Evolutionary conservation across 1,284 basidiomycete genomes (phyloP).

Genomic region (Schizopora paradoxa): DNA sequence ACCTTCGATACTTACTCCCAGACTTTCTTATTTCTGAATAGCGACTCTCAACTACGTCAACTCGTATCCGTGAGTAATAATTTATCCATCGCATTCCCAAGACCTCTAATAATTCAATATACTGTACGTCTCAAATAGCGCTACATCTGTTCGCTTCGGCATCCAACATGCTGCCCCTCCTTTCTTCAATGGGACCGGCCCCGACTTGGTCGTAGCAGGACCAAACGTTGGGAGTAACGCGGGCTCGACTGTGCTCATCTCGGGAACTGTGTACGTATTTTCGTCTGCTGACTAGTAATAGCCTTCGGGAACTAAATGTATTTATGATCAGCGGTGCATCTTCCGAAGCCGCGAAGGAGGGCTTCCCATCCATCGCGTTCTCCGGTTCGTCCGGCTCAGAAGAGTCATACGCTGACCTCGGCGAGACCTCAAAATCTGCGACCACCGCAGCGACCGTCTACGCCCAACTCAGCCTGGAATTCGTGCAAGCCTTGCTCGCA

Average conservation of each 20-base stretch:
- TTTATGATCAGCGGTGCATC: constrained; percentile 38
- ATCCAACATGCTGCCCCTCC: constrained; percentile 42
- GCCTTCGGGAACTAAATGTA: not conserved
- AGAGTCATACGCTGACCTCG: constrained; percentile 43
- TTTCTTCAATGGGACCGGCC: constrained; percentile 34
- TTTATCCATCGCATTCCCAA: not conserved
- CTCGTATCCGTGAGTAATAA: constrained; percentile 14
- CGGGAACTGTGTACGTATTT: constrained; percentile 44
- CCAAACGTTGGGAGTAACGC: constrained; percentile 43
- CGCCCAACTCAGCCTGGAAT: constrained; percentile 36
- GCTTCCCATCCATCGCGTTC: constrained; percentile 46
- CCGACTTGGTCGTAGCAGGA: constrained; percentile 48
- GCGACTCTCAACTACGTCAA: constrained; percentile 18
- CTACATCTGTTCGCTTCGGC: constrained; percentile 41
- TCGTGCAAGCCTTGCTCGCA: constrained; percentile 35
- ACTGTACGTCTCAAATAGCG: constrained; percentile 19
- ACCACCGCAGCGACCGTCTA: constrained; percentile 38
- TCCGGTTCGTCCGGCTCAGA: constrained; percentile 37
- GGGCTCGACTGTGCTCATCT: constrained; percentile 26
- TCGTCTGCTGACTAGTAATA: not conserved
- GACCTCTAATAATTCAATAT: constrained; percentile 1
- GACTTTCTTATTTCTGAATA: not conserved
- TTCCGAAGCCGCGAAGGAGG: constrained; percentile 39
- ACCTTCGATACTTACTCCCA: not conserved
- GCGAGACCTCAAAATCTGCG: constrained; percentile 28